A percentile compares a stretch with the other conserved stretches of the same genome.
phyloP scores from a whole-genome alignment of 306 rosid genomes.

The Quercus glauca region DNA sequence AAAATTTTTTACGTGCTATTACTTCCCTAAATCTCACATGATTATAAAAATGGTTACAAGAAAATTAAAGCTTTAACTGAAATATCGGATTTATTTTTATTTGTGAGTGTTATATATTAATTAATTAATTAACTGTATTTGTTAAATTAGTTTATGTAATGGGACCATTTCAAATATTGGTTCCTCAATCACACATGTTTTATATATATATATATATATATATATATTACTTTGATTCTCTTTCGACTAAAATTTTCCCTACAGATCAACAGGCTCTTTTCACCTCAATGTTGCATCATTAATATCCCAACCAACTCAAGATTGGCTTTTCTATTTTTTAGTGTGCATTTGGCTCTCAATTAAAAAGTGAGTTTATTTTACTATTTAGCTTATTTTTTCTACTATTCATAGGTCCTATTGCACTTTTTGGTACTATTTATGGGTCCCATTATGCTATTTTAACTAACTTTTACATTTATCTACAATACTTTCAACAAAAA shows the following conservation, averaged over 20 bases:
- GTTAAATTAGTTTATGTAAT: not conserved
- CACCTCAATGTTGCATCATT: not conserved
- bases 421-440: too few relatives aligned
- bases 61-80: not conserved
- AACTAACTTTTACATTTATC: too few relatives aligned
- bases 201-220: too few relatives aligned
- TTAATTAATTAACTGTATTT: not conserved
- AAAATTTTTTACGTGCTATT: too few relatives aligned
- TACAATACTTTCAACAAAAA: too few relatives aligned
- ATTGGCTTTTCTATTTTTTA: not conserved
- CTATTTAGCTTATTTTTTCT: too few relatives aligned
- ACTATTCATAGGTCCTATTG: too few relatives aligned
- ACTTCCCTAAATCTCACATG: too few relatives aligned
- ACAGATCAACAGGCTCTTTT: not conserved
- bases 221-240: not conserved
- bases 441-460: fast-evolving
- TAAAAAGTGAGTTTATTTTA: too few relatives aligned
- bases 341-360: not conserved
- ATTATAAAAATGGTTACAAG: constrained; percentile 8
- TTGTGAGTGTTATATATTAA: too few relatives aligned
- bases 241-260: not conserved
- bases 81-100: not conserved
- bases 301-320: constrained; percentile 7
- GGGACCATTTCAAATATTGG: not conserved
- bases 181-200: too few relatives aligned